Evolutionary conservation across 352 stramenopile species (phyloP).

Genomic region (Globisporangium carolinianum): DNA sequence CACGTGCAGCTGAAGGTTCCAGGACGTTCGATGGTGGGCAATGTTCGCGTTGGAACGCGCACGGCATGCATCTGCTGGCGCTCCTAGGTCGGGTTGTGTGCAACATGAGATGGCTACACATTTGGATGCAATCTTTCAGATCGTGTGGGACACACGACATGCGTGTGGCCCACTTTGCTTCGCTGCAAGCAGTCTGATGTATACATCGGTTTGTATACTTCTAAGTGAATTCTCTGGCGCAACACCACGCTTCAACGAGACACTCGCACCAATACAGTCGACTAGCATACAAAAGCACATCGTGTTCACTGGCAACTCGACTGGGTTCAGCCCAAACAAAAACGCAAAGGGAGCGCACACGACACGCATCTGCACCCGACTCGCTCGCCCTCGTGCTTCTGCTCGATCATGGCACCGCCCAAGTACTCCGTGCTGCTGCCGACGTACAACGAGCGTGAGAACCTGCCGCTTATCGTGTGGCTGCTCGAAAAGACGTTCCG

Average conservation of each 20-base stretch:
- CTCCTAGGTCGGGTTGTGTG: too few species aligned
- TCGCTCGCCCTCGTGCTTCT: too few species aligned
- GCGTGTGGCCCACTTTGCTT: too few species aligned
- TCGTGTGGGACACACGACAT: too few species aligned
- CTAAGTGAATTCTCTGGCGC: not conserved
- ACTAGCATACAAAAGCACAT: not conserved
- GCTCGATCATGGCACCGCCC: constrained; percentile 3
- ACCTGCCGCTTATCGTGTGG: constrained; percentile 97
- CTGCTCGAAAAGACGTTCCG: constrained; percentile 93
- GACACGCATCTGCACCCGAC: not conserved
- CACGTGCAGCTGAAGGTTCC: too few species aligned
- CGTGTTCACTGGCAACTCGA: not conserved
- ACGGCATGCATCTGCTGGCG: too few species aligned
- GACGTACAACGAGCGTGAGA: constrained; percentile 98
- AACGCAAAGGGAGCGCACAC: constrained; percentile 1
- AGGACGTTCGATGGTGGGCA: not conserved
- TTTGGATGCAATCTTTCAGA: not conserved
- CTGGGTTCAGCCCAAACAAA: not conserved
- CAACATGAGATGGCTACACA: not conserved
- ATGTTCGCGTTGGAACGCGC: not conserved
- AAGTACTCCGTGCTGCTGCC: constrained; percentile 96
- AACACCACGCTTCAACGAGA: not conserved
- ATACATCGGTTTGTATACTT: not conserved
- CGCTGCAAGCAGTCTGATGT: too few species aligned
- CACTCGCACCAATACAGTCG: too few species aligned